These are phyloP conservation scores for Tylopilus microsporus DNA, from an alignment of 1,284 basidiomycete genomes.

Conservation along the genomic window DNA sequence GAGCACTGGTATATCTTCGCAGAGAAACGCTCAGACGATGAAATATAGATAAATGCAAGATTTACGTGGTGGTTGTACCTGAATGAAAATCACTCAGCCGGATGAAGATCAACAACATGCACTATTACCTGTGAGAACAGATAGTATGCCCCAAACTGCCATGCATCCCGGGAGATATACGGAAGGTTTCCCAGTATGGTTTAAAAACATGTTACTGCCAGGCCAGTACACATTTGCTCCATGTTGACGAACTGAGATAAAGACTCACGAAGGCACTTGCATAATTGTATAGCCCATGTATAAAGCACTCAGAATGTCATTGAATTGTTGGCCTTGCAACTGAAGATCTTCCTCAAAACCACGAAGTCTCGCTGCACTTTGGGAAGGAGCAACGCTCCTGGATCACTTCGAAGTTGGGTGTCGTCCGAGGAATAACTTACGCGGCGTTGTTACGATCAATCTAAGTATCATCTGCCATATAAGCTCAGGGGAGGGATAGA, in stretches of 20 bases:
- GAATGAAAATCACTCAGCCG: too few species aligned
- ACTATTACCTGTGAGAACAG: too few species aligned
- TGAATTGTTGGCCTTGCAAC: conserved; percentile 51
- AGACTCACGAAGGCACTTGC: conserved; percentile 49
- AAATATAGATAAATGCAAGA: too few species aligned
- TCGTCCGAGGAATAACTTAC: conserved; percentile 33
- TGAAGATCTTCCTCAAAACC: conserved; percentile 32
- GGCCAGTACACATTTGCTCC: too few species aligned
- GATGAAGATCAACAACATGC: too few species aligned
- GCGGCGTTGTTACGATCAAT: conserved; percentile 67
- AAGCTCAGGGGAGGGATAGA: background rate
- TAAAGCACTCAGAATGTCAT: conserved; percentile 67
- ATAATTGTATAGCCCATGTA: conserved; percentile 66
- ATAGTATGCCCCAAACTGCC: too few species aligned
- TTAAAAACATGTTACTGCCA: too few species aligned
- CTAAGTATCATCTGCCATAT: conserved; percentile 28
- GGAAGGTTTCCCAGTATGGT: too few species aligned
- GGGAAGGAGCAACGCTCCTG: background rate
- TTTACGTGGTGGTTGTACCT: too few species aligned
- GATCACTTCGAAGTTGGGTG: background rate
- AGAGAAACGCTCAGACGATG: too few species aligned
- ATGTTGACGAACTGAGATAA: background rate
- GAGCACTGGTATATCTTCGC: too few species aligned
- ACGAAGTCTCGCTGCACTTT: conserved; percentile 27
- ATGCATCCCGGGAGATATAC: too few species aligned